These are phyloP conservation scores for Mucor plumbeus DNA, from an alignment of 371 early-diverging fungal genomes.

Conservation along the genomic window DNA sequence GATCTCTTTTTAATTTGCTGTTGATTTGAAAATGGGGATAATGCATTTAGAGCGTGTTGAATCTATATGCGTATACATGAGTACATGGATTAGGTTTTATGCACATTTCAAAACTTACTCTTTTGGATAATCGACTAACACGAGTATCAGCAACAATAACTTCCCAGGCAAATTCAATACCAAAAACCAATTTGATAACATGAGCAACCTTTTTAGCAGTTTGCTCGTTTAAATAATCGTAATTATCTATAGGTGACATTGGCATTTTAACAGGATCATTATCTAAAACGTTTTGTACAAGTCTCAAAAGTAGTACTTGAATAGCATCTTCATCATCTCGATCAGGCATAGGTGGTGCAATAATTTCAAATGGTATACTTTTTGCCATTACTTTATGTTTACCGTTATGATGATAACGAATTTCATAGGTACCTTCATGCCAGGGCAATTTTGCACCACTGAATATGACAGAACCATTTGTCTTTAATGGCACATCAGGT, in stretches of 20 bases:
- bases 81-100: not conserved
- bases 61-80: conserved; percentile 1
- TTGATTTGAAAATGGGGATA: conserved; percentile 17
- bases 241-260: conserved; percentile 49
- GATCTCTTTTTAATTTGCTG: conserved; percentile 13
- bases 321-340: conserved; percentile 23
- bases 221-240: conserved; percentile 54
- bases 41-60: conserved; percentile 22
- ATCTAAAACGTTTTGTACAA: conserved; percentile 31
- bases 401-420: conserved; percentile 81
- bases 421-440: conserved; percentile 80
- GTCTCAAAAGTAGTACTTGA: conserved; percentile 21
- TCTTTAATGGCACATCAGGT: conserved; percentile 1
- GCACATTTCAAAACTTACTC: not conserved
- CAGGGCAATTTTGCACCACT: conserved; percentile 69
- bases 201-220: conserved; percentile 74
- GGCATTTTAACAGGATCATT: conserved; percentile 53
- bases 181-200: conserved; percentile 73
- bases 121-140: conserved; percentile 33
- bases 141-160: conserved; percentile 62
- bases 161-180: conserved; percentile 81
- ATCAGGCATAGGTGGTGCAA: conserved; percentile 21
- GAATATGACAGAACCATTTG: conserved; percentile 50
- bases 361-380: conserved; percentile 69
- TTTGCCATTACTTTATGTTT: conserved; percentile 74